These are phyloP conservation scores for Orbilia blumenaviensis DNA, from an alignment of 2,329 filamentous ascomycete genomes.

Conservation along the genomic window DNA sequence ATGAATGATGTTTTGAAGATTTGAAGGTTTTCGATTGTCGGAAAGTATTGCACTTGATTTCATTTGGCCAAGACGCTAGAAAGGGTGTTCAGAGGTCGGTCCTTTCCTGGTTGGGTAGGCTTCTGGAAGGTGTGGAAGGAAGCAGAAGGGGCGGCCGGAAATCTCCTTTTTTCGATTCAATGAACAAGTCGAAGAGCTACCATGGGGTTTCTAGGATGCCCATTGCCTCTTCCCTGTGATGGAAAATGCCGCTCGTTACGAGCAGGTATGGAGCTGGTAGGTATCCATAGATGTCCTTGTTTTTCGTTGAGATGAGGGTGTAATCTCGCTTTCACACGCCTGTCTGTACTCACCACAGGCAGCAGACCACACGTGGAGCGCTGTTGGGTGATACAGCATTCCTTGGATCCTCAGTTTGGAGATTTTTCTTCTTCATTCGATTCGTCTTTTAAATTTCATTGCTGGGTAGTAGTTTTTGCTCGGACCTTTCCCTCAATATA, in stretches of 20 bases:
- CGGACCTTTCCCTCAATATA: conserved; percentile 18
- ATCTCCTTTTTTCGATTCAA: not conserved
- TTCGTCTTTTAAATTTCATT: too few species aligned
- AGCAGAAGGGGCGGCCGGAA: conserved; percentile 10
- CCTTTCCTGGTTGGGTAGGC: conserved; percentile 14
- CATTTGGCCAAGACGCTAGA: conserved; percentile 1
- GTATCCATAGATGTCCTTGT: too few species aligned
- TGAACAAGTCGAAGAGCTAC: too few species aligned
- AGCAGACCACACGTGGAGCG: too few species aligned
- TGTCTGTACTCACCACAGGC: too few species aligned
- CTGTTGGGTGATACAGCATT: not conserved
- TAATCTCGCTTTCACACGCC: conserved; percentile 15
- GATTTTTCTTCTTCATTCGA: too few species aligned
- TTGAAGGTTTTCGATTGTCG: too few species aligned
- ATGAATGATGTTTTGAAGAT: too few species aligned
- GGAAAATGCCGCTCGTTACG: not conserved
- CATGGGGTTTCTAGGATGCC: not conserved
- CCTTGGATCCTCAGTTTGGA: not conserved
- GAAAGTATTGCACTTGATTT: too few species aligned
- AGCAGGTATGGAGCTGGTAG: too few species aligned
- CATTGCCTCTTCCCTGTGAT: too few species aligned
- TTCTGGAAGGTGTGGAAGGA: conserved; percentile 35
- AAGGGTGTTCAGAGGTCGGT: not conserved
- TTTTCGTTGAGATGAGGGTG: conserved; percentile 15
- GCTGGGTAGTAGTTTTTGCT: too few species aligned